phyloP scores from a whole-genome alignment of 2,329 filamentous ascomycete species.

The Emmonsiellopsis sp. region DNA sequence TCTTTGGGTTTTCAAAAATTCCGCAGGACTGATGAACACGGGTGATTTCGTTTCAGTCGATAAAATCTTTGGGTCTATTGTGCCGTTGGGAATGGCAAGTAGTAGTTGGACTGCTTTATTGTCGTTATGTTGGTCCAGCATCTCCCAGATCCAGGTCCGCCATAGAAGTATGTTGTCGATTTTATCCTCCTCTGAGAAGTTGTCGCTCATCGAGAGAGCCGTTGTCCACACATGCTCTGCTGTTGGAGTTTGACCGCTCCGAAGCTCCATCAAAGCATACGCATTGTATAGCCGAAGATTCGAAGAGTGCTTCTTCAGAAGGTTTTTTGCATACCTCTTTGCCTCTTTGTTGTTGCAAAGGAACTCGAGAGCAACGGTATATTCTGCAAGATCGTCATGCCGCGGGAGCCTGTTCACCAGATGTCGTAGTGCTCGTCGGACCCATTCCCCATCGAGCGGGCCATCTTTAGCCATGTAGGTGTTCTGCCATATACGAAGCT shows the following conservation, averaged over 20 bases:
- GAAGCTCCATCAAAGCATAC: constrained; percentile 64
- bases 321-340: constrained; percentile 61
- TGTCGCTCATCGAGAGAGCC: constrained; percentile 52
- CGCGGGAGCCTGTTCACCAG: constrained; percentile 39
- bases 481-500: constrained; percentile 25
- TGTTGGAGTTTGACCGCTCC: constrained; percentile 47
- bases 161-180: constrained; percentile 41
- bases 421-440: constrained; percentile 48
- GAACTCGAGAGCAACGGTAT: constrained; percentile 60
- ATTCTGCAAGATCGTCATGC: constrained; percentile 53
- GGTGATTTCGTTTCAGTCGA: constrained; percentile 11
- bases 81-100: constrained; percentile 29
- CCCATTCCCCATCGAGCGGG: constrained; percentile 38
- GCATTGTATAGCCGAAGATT: constrained; percentile 66
- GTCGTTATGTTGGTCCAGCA: constrained; percentile 41
- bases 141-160: constrained; percentile 59
- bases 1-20: constrained; percentile 29
- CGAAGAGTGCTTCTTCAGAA: constrained; percentile 60
- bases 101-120: constrained; percentile 30
- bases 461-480: constrained; percentile 18
- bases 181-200: constrained; percentile 26
- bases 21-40: constrained; percentile 21
- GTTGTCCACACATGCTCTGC: constrained; percentile 59
- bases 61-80: constrained; percentile 23
- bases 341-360: constrained; percentile 45